phyloP scores from a whole-genome alignment of 2,329 filamentous ascomycete genomes.

The Cladosporium sphaerospermum region DNA sequence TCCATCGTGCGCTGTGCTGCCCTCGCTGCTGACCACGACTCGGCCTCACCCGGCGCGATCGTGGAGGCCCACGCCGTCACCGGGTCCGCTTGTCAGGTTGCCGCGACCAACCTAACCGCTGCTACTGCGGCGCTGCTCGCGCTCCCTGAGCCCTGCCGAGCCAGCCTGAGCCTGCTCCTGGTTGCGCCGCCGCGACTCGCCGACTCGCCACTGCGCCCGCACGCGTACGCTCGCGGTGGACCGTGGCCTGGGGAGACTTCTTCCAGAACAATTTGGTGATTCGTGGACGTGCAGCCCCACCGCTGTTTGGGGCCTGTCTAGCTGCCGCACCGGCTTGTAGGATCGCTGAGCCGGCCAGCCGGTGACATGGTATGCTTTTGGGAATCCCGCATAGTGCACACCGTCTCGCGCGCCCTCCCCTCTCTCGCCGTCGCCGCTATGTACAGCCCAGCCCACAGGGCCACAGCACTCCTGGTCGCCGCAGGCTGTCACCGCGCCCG shows the following conservation, averaged over 20 bases:
- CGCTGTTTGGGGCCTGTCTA: not conserved
- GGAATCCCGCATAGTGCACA: slow-evolving; percentile 1
- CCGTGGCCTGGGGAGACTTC: not conserved
- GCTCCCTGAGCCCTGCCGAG: not conserved
- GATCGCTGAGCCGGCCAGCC: slow-evolving; percentile 6
- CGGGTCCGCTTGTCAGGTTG: not conserved
- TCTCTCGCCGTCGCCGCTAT: too few species aligned
- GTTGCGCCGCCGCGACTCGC: not conserved
- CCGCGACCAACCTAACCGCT: not conserved
- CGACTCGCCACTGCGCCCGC: not conserved
- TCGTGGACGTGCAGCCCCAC: not conserved
- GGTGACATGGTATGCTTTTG: not conserved
- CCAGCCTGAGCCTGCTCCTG: not conserved
- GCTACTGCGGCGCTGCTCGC: slow-evolving; percentile 8
- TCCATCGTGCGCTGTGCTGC: not conserved
- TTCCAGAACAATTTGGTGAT: slow-evolving; percentile 1
- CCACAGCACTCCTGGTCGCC: not conserved
- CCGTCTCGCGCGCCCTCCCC: not conserved
- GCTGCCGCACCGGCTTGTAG: slow-evolving; percentile 4
- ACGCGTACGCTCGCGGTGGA: slow-evolving; percentile 3
- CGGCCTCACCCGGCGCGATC: slow-evolving; percentile 1
- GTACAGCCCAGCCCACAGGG: too few species aligned
- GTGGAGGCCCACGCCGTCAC: slow-evolving; percentile 7
- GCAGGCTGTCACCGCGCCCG: slow-evolving; percentile 1
- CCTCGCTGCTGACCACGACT: slow-evolving; percentile 9